Evolutionary conservation across 768 basidiomycete species (phyloP), one percentile per base, ranked within the genome.

Genomic region (Hydnum rufescens): DNA sequence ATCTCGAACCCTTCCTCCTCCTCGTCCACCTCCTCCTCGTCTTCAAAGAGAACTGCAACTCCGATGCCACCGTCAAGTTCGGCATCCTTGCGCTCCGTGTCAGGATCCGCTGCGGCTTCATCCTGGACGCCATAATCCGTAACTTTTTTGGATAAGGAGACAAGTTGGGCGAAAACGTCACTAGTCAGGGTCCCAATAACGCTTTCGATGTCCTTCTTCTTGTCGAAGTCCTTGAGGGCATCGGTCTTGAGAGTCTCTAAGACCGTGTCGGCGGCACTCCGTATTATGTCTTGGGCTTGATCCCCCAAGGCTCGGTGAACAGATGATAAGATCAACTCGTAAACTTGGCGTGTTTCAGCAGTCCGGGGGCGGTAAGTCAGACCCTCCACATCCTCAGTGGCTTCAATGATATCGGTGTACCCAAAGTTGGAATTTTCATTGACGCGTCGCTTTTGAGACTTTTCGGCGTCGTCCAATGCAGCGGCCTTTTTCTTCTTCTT

Each of bases 21-120:
- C 23, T 74, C 70, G 3, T 85, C 88, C 23, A 95, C 90, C 60
- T 88, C 80, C 57, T 95, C 93, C 54, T 97, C 95, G 61, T 96
- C 93, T 58, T 96, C 92, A 54, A 97, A 96, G 3, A 96, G 82
- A 4, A 99, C 92, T 0, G 93, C 93, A 1, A 99, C 93, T n/a
- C 93, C 92, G 42, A 85, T 78, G 59, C 93, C 90, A 54, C 90
- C 90, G 57, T 96, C 93, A 59, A 96, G 89, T 65, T 83, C 88
- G 2, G 78, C 85, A 53, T 85, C 86, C 64, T 82, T 80, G 46
- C 74, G 70, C 62, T 86, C 88, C 66, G 73, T 71, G 58, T 87
- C 86, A 0, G 82, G 82, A 60, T 90, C 88, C 0, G 66, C 78
- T 66, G 77, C 74, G 18, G 71, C 64, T 63, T 85, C 87, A 57